Conservation (phyloP, 805 yeast genomes). For the Candida bentonensis region DNA sequence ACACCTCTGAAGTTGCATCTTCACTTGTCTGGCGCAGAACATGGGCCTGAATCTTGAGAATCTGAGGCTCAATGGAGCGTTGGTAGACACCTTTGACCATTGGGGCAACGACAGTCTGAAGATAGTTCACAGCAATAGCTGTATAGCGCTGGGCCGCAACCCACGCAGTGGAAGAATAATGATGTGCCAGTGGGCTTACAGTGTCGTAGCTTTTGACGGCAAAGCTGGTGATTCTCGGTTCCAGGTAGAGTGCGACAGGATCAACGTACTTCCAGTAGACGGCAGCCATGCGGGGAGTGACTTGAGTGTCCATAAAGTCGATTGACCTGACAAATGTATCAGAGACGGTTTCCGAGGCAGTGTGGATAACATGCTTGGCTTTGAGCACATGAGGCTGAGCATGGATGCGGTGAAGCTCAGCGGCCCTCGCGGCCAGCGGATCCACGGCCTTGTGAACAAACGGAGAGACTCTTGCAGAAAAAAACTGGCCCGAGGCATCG, state of each 20-base stretch:
- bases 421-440: slow-evolving; percentile 4
- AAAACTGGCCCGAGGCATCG: slow-evolving; percentile 6
- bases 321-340: neutral
- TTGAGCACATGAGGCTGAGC: slow-evolving; percentile 7
- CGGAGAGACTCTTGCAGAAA: neutral
- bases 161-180: neutral
- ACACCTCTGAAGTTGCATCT: neutral
- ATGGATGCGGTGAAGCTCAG: slow-evolving; percentile 3
- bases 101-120: slow-evolving; percentile 8
- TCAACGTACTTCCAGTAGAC: slow-evolving; percentile 5
- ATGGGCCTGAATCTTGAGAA: slow-evolving; percentile 13
- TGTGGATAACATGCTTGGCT: neutral
- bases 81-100: slow-evolving; percentile 9
- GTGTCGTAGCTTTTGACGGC: neutral
- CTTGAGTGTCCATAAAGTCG: slow-evolving; percentile 2
- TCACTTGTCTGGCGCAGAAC: slow-evolving; percentile 5
- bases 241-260: slow-evolving; percentile 6
- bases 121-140: slow-evolving; percentile 3
- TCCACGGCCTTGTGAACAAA: slow-evolving; percentile 4
- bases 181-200: slow-evolving; percentile 7
- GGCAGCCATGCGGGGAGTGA: slow-evolving; percentile 2
- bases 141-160: neutral
- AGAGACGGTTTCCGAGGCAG: neutral
- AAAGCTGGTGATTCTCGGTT: slow-evolving; percentile 6
- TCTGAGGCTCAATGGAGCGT: slow-evolving; percentile 14